Conservation (phyloP, 768 basidiomycete genomes). For the Aureoboletus auriporus region DNA sequence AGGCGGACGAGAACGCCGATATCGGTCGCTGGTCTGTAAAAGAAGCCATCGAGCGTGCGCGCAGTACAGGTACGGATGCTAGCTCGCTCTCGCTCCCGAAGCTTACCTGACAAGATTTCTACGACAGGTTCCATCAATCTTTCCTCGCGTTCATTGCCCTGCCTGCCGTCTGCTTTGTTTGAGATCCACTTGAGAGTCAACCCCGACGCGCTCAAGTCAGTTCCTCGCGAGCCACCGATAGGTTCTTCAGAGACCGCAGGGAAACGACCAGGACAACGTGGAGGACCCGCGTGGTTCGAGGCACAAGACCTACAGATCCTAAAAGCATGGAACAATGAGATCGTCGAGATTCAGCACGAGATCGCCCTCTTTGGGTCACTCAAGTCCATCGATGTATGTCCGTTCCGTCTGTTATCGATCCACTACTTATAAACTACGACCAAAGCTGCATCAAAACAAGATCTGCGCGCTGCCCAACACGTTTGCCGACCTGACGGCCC, state of each 20-base stretch:
- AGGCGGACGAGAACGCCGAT: conserved; percentile 46
- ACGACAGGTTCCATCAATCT: conserved; percentile 69
- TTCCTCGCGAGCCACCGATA: conserved; percentile 55
- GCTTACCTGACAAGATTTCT: conserved; percentile 44
- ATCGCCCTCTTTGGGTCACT: conserved; percentile 82
- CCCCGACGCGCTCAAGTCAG: conserved; percentile 64
- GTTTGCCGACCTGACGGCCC: conserved; percentile 62
- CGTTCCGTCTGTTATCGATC: not conserved
- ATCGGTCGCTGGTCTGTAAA: conserved; percentile 61
- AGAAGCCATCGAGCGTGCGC: conserved; percentile 74
- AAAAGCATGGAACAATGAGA: conserved; percentile 80
- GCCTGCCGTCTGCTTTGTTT: conserved; percentile 74
- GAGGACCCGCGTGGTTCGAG: conserved; percentile 71
- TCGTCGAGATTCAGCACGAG: conserved; percentile 75
- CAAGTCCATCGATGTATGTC: conserved; percentile 72
- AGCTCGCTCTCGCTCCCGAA: conserved; percentile 31
- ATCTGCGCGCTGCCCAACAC: conserved; percentile 56
- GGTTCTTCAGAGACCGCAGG: conserved; percentile 33
- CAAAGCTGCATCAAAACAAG: conserved; percentile 73
- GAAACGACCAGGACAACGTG: conserved; percentile 40
- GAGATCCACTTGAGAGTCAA: conserved; percentile 76
- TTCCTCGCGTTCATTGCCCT: conserved; percentile 65
- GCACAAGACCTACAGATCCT: conserved; percentile 72
- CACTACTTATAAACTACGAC: not conserved
- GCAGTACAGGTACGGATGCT: conserved; percentile 62